Conservation (phyloP, 768 basidiomycete species). For the Leccinellum luteum region DNA sequence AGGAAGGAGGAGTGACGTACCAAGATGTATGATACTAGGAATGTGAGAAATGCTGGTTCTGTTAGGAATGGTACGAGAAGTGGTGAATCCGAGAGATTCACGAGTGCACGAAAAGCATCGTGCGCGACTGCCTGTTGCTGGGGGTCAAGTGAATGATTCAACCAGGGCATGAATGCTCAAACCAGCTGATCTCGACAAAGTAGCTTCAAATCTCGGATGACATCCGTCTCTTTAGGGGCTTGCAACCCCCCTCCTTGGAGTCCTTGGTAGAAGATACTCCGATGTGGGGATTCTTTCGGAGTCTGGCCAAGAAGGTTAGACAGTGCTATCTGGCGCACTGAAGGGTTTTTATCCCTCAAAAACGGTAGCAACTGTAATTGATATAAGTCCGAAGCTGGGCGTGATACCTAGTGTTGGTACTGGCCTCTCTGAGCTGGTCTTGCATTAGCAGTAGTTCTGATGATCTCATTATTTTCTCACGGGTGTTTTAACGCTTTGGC, state of each 20-base stretch:
- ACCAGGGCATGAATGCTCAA: conserved; percentile 32
- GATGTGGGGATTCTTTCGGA: conserved; percentile 62
- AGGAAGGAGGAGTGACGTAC: conserved; percentile 46
- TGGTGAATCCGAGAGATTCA: conserved; percentile 89
- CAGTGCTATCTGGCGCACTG: conserved; percentile 84
- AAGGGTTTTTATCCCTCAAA: conserved; percentile 80
- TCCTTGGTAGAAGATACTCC: conserved; percentile 72
- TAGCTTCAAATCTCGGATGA: conserved; percentile 78
- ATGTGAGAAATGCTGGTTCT: conserved; percentile 71
- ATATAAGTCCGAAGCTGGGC: conserved; percentile 8
- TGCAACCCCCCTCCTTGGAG: conserved; percentile 56
- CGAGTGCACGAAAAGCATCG: conserved; percentile 90
- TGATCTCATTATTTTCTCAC: conserved; percentile 27
- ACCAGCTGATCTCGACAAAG: conserved; percentile 87
- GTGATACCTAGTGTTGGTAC: not conserved
- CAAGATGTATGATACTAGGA: conserved; percentile 86
- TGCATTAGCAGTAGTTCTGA: conserved; percentile 32
- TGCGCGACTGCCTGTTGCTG: conserved; percentile 75
- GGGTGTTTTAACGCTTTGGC: conserved; percentile 5
- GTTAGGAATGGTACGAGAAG: conserved; percentile 63
- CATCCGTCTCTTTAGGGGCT: conserved; percentile 57
- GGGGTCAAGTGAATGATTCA: conserved; percentile 16
- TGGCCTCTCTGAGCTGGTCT: conserved; percentile 40
- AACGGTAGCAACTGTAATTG: conserved; percentile 73
- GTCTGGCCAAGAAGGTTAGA: conserved; percentile 82